Evolutionary conservation across 139 green algal species (phyloP).

Genomic region (Micractinium conductrix): DNA sequence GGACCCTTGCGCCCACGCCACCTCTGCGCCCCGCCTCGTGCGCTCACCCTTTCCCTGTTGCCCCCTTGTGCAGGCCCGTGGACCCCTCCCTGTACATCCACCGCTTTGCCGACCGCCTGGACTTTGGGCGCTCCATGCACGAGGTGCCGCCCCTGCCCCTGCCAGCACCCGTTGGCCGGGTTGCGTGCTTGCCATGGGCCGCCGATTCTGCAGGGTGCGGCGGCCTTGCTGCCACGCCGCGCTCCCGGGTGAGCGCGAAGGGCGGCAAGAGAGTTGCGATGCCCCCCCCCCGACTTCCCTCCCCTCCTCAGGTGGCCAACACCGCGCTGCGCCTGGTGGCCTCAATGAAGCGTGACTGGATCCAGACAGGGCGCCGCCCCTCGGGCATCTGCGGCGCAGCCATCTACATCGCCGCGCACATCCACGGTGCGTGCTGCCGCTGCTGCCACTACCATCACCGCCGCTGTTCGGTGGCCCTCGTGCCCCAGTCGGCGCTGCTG

Average conservation of each 20-base stretch:
- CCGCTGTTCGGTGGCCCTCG: too few species aligned
- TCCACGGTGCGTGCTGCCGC: constrained; percentile 72
- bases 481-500: neutral
- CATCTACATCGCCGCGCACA: constrained; percentile 92
- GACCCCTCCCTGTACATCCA: constrained; percentile 97
- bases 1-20: too few species aligned
- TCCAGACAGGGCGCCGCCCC: constrained; percentile 94
- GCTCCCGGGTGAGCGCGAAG: too few species aligned
- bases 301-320: constrained; percentile 65
- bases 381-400: constrained; percentile 94
- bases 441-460: neutral
- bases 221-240: too few species aligned
- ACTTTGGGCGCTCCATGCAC: constrained; percentile 30
- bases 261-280: too few species aligned
- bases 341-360: constrained; percentile 99
- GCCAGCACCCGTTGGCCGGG: neutral
- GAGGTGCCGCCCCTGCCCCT: neutral
- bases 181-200: neutral
- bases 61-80: constrained; percentile 68
- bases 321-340: constrained; percentile 91
- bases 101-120: constrained; percentile 86
- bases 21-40: neutral
- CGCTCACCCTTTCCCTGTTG: neutral
- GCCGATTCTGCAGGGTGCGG: too few species aligned
- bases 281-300: constrained; percentile 34